These are phyloP conservation scores for Elsinoe batatas DNA, from an alignment of 2,329 filamentous ascomycete genomes.

Conservation along the genomic window DNA sequence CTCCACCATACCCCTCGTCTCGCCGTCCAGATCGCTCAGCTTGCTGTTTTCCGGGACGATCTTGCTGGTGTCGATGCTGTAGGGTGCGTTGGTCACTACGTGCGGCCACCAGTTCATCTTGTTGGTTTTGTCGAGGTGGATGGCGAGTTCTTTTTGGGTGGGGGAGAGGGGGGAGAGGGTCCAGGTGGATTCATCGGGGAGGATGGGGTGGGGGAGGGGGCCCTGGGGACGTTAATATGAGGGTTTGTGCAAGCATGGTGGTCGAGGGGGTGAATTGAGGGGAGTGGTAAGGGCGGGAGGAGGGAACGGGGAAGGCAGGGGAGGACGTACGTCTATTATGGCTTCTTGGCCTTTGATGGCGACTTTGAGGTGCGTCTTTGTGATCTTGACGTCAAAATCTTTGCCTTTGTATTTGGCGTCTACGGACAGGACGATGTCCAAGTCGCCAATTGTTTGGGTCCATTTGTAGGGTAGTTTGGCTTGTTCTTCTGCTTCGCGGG, in stretches of 20 bases:
- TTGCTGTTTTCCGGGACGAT: constrained; percentile 90
- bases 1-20: constrained; percentile 95
- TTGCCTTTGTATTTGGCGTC: constrained; percentile 74
- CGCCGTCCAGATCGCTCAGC: constrained; percentile 83
- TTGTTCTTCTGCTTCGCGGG: constrained; percentile 78
- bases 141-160: constrained; percentile 64
- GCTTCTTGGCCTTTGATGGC: constrained; percentile 82
- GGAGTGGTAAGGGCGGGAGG: too few species aligned
- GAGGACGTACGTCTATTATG: constrained; percentile 57
- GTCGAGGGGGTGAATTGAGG: background rate
- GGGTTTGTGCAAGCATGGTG: background rate
- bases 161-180: constrained; percentile 54
- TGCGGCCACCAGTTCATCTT: constrained; percentile 99
- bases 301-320: background rate
- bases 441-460: constrained; percentile 82
- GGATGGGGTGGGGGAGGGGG: constrained; percentile 69
- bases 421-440: constrained; percentile 69
- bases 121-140: constrained; percentile 91
- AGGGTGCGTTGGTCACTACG: constrained; percentile 74
- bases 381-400: constrained; percentile 75
- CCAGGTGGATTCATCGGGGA: constrained; percentile 86
- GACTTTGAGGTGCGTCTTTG: constrained; percentile 66
- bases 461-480: constrained; percentile 91
- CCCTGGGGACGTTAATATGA: constrained; percentile 46
- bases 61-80: constrained; percentile 80